phyloP scores from a whole-genome alignment of 108 stramenopile genomes.

The Skeletonema tropicum region DNA sequence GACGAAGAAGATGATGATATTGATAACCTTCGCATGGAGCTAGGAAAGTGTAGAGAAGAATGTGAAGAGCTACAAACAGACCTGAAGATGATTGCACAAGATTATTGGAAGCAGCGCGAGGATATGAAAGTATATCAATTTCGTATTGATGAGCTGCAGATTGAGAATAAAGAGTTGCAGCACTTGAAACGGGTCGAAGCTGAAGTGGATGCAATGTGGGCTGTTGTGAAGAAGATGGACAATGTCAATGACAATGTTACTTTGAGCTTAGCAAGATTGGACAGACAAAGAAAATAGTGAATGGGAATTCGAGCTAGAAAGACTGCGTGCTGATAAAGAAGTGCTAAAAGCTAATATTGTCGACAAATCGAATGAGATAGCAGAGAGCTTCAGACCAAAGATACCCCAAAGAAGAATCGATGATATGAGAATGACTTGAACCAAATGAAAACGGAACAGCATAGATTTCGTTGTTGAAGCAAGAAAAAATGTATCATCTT shows the following conservation, averaged over 20 bases:
- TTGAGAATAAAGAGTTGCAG: neutral
- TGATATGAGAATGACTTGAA: neutral
- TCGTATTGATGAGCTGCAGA: neutral
- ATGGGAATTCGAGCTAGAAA: neutral
- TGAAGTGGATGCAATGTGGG: conserved; percentile 2
- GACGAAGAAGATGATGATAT: neutral
- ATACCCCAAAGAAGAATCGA: neutral
- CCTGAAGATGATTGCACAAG: neutral
- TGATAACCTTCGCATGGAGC: neutral
- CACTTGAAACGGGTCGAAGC: neutral
- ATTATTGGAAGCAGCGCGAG: neutral
- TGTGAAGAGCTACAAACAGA: neutral
- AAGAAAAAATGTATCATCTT: neutral
- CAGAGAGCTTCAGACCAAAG: too few species aligned
- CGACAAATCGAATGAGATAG: neutral
- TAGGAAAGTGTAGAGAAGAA: neutral
- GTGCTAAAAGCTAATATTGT: neutral
- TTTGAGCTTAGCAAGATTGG: too few species aligned
- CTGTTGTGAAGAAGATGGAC: neutral
- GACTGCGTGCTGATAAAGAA: neutral
- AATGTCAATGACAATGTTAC: too few species aligned
- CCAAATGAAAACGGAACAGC: neutral
- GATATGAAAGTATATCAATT: neutral
- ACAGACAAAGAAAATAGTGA: neutral
- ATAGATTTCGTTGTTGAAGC: neutral